These are phyloP conservation scores for Hanseniaspora meyeri DNA, from an alignment of 805 yeast genomes.

Conservation along the genomic window DNA sequence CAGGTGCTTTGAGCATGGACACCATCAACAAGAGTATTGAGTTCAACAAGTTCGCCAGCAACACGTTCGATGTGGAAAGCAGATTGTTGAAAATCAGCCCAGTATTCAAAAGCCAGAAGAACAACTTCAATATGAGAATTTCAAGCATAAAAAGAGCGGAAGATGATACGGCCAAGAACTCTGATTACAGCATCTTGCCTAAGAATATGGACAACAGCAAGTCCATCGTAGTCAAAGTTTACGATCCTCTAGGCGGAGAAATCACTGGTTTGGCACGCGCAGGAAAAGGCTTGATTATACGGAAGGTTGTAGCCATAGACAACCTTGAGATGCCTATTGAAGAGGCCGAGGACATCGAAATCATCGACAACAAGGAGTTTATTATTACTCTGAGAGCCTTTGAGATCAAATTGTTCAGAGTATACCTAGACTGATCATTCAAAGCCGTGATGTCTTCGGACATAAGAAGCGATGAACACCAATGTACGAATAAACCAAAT, in stretches of 20 bases:
- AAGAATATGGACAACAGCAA: conserved; percentile 28
- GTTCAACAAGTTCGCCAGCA: conserved; percentile 45
- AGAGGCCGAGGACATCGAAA: conserved; percentile 20
- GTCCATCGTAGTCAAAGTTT: conserved; percentile 58
- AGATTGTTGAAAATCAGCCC: conserved; percentile 20
- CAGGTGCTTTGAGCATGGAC: conserved; percentile 48
- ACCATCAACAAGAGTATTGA: conserved; percentile 67
- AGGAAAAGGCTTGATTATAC: conserved; percentile 33
- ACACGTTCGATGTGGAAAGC: conserved; percentile 16
- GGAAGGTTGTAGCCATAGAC: conserved; percentile 42
- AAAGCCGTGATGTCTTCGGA: background rate
- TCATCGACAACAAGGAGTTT: conserved; percentile 26
- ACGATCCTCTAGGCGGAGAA: conserved; percentile 80
- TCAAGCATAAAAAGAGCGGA: conserved; percentile 80
- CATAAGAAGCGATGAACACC: background rate
- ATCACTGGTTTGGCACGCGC: conserved; percentile 38
- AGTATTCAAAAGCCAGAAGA: conserved; percentile 26
- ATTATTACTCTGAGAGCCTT: conserved; percentile 18
- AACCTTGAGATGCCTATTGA: conserved; percentile 35
- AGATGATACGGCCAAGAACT: conserved; percentile 42
- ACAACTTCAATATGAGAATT: conserved; percentile 51
- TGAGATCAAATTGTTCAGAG: conserved; percentile 23
- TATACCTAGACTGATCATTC: conserved; percentile 4
- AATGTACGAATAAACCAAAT: background rate
- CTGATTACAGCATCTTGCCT: conserved; percentile 35